Percentiles rank a stretch among this genome's conserved stretches.
phyloP scores from a whole-genome alignment of 768 basidiomycete species.

The Phlebiopsis gigantea region DNA sequence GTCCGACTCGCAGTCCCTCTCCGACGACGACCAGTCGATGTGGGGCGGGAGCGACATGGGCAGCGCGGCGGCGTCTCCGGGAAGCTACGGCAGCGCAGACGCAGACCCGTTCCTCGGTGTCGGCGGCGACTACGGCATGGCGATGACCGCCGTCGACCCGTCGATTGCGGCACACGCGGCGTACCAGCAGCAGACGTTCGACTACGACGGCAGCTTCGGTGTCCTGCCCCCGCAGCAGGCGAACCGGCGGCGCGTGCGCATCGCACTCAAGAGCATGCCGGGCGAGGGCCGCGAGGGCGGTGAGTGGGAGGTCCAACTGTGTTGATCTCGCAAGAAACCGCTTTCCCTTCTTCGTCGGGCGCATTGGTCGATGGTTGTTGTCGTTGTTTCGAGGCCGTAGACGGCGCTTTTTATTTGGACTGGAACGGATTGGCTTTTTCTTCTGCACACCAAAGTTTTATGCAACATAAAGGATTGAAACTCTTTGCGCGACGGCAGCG shows the following conservation, averaged over 20 bases:
- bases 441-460: not conserved
- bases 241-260: slow-evolving; percentile 51
- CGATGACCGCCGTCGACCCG: slow-evolving; percentile 10
- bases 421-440: slow-evolving; percentile 5
- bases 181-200: slow-evolving; percentile 6
- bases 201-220: slow-evolving; percentile 15
- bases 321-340: slow-evolving; percentile 29
- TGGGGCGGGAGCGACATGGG: slow-evolving; percentile 23
- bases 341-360: not conserved
- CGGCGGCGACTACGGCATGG: slow-evolving; percentile 26
- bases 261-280: slow-evolving; percentile 62
- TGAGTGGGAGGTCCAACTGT: slow-evolving; percentile 76
- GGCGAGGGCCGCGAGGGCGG: slow-evolving; percentile 60
- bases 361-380: not conserved
- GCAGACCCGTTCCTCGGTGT: slow-evolving; percentile 53
- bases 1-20: slow-evolving; percentile 2
- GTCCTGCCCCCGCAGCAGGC: slow-evolving; percentile 14
- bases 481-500: slow-evolving; percentile 1
- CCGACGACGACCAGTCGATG: slow-evolving; percentile 26
- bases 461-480: not conserved
- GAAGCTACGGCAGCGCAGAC: slow-evolving; percentile 9
- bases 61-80: slow-evolving; percentile 1
- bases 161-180: not conserved
- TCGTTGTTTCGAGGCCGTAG: not conserved
- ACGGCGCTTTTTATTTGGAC: not conserved